Conservation (phyloP, 1,139 yeast genomes). For the Insectozyma bohioensis region DNA sequence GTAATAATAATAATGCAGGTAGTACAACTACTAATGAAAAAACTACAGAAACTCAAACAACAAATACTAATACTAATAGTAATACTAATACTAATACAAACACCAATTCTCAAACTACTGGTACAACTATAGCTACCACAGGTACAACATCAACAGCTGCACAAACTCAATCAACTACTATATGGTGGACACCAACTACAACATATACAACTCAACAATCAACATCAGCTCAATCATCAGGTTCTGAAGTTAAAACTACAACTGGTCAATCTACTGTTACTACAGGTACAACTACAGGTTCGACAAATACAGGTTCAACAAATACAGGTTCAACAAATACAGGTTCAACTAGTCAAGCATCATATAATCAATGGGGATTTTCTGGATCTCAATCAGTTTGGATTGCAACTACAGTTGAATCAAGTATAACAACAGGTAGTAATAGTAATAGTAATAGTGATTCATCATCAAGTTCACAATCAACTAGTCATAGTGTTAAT, state of each 20-base stretch:
- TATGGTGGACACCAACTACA: conserved; percentile 18
- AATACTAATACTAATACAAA: conserved; percentile 7
- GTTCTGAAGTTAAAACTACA: too few species aligned
- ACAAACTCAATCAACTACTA: conserved; percentile 8
- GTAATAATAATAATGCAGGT: neutral
- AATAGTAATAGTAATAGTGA: conserved; percentile 2
- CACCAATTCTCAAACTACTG: conserved; percentile 12
- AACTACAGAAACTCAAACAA: conserved; percentile 8
- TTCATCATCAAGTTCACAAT: conserved; percentile 1
- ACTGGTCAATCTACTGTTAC: too few species aligned
- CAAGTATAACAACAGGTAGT: conserved; percentile 9
- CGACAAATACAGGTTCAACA: conserved; percentile 8
- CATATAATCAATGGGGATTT: conserved; percentile 43
- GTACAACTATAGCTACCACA: conserved; percentile 11
- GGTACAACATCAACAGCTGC: conserved; percentile 5
- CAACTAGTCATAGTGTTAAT: conserved; percentile 5
- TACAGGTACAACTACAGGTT: too few species aligned
- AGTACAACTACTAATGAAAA: conserved; percentile 8
- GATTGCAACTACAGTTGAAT: conserved; percentile 15
- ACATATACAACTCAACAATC: conserved; percentile 8
- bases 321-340: conserved; percentile 7
- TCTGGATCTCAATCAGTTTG: conserved; percentile 42
- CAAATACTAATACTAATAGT: conserved; percentile 9
- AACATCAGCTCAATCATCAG: neutral
- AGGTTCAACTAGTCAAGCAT: conserved; percentile 4